phyloP scores from a whole-genome alignment of 106 monocot species.

The Allium cepa region DNA sequence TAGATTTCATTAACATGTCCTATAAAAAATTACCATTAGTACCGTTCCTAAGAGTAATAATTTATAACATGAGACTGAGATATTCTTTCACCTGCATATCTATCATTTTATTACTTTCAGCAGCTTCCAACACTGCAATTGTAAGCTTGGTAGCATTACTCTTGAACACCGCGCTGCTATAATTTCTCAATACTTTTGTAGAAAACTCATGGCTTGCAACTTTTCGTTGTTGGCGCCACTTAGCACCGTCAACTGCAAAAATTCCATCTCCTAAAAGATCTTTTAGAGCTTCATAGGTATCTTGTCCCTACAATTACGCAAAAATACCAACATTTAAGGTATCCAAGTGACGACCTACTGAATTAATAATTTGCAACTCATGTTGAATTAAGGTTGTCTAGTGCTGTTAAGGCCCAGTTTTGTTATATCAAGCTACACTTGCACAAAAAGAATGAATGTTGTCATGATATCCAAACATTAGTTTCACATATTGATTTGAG shows the following conservation, averaged over 20 bases:
- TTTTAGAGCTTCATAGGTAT: background rate
- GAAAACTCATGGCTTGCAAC: constrained; percentile 17
- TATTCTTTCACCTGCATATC: constrained; percentile 11
- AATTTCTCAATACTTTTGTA: background rate
- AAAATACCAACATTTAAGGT: too few species aligned
- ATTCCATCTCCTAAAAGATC: constrained; percentile 8
- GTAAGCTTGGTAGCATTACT: constrained; percentile 10
- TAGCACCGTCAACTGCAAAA: constrained; percentile 11
- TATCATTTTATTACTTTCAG: background rate
- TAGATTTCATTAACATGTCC: constrained; percentile 14
- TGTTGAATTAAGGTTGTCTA: too few species aligned
- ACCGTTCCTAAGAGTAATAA: background rate
- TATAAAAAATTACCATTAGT: background rate
- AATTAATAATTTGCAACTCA: too few species aligned
- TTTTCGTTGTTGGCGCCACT: constrained; percentile 16
- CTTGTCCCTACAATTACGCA: background rate
- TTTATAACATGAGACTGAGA: background rate
- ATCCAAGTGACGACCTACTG: too few species aligned
- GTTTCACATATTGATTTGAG: too few species aligned
- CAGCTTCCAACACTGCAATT: background rate
- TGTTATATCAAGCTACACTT: too few species aligned
- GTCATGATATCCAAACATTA: too few species aligned
- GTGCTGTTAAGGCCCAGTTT: too few species aligned
- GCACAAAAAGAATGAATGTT: too few species aligned
- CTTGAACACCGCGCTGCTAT: constrained; percentile 12